phyloP scores from a whole-genome alignment of 1,284 basidiomycete species.

The Pterulicium gracile region DNA sequence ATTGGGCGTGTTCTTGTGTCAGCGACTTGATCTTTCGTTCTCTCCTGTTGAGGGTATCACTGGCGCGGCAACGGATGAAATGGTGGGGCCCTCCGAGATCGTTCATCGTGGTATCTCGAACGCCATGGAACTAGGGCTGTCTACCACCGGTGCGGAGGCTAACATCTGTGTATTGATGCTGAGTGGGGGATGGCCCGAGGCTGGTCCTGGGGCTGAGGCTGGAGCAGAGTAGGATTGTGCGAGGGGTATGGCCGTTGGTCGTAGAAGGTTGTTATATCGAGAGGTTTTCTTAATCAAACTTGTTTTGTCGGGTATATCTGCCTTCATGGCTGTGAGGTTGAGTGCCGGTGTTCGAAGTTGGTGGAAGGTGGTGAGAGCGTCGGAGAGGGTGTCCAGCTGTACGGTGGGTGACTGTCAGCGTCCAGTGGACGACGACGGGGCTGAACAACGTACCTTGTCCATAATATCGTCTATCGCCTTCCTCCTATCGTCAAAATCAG shows the following conservation, averaged over 20 bases:
- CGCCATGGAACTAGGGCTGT: conserved; percentile 7
- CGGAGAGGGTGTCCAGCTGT: conserved; percentile 49
- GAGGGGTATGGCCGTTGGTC: not conserved
- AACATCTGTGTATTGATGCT: conserved; percentile 1
- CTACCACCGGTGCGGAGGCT: conserved; percentile 3
- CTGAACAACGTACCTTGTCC: conserved; percentile 39
- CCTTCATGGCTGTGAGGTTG: conserved; percentile 23
- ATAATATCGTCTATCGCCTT: conserved; percentile 59
- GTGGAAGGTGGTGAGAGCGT: conserved; percentile 47
- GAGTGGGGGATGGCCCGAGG: conserved; percentile 12
- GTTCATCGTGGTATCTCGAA: no score
- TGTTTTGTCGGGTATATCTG: not conserved
- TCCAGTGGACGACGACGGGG: no score
- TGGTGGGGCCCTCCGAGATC: no score
- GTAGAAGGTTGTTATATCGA: no score
- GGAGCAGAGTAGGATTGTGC: not conserved
- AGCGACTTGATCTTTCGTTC: no score
- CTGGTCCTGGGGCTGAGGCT: conserved; percentile 19
- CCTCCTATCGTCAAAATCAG: conserved; percentile 57
- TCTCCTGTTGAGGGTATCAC: no score
- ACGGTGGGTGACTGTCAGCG: conserved; percentile 7
- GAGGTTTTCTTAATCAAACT: not conserved
- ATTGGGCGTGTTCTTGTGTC: not conserved
- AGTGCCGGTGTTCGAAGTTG: conserved; percentile 42
- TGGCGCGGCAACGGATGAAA: no score